These are phyloP conservation scores for Penicillium steckii DNA, from an alignment of 495 filamentous ascomycete genomes.

Conservation along the genomic window DNA sequence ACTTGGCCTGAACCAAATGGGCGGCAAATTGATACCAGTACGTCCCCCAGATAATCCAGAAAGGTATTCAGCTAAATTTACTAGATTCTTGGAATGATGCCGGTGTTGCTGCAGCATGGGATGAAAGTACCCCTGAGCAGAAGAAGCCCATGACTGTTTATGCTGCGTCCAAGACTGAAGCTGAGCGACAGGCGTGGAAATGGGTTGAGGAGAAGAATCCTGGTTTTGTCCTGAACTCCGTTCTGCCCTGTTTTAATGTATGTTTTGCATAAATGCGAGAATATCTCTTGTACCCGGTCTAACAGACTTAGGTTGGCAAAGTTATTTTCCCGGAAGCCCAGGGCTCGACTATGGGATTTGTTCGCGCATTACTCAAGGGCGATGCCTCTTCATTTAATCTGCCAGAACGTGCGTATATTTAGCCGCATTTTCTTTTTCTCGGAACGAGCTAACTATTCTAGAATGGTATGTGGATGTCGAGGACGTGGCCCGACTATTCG, in stretches of 20 bases:
- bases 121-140: neutral
- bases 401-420: neutral
- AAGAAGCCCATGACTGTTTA: constrained; percentile 43
- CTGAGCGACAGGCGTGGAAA: constrained; percentile 52
- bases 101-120: neutral
- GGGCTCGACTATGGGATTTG: constrained; percentile 8
- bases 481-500: constrained; percentile 47
- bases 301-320: neutral
- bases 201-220: constrained; percentile 51
- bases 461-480: constrained; percentile 47
- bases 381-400: constrained; percentile 6
- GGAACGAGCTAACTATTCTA: constrained; percentile 4
- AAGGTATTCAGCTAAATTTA: neutral
- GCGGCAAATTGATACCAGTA: neutral
- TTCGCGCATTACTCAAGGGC: constrained; percentile 23
- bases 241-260: constrained; percentile 47
- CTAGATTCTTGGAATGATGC: neutral
- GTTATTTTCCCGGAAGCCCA: neutral
- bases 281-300: too few relatives aligned
- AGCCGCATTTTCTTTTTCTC: neutral
- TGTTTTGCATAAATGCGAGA: constrained; percentile 15
- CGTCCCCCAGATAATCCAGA: neutral
- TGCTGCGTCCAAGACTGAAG: constrained; percentile 52
- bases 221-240: constrained; percentile 46
- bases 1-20: constrained; percentile 22